phyloP scores from a whole-genome alignment of 108 stramenopile genomes.

The Poteriospumella lacustris region DNA sequence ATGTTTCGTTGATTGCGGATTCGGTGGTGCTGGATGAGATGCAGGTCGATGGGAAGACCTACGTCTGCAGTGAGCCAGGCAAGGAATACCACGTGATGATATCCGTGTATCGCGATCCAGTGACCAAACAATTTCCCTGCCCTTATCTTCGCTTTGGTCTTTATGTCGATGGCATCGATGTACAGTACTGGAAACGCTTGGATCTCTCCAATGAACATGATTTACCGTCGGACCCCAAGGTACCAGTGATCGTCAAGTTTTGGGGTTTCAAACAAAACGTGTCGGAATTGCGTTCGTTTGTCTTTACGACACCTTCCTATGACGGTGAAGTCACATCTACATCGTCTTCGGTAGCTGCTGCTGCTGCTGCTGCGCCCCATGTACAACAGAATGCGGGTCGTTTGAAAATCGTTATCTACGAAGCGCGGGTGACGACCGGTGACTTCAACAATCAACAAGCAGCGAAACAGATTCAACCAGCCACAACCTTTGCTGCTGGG shows the following conservation, averaged over 20 bases:
- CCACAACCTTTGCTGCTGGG: slow-evolving; percentile 17
- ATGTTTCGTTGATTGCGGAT: too few species aligned
- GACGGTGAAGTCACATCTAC: too few species aligned
- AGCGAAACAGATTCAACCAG: slow-evolving; percentile 18
- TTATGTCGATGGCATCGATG: slow-evolving; percentile 26
- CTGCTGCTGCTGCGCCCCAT: too few species aligned
- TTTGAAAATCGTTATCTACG: slow-evolving; percentile 13
- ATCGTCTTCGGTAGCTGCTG: too few species aligned
- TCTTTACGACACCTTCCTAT: slow-evolving; percentile 21
- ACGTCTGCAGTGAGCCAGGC: not conserved
- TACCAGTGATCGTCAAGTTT: not conserved
- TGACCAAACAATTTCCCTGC: not conserved
- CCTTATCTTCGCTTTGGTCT: slow-evolving; percentile 16
- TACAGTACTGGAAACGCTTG: slow-evolving; percentile 28
- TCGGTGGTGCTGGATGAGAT: too few species aligned
- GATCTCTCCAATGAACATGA: not conserved
- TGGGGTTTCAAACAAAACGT: slow-evolving; percentile 19
- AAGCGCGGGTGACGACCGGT: not conserved
- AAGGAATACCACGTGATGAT: not conserved
- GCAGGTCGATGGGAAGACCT: not conserved
- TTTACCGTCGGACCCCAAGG: not conserved
- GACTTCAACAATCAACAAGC: slow-evolving; percentile 2
- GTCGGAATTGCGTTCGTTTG: slow-evolving; percentile 2
- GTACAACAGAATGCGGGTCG: too few species aligned
- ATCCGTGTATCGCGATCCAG: not conserved